Evolutionary conservation across 805 yeast species (phyloP).

Genomic region (Zygosaccharomyces kombuchaensis): DNA sequence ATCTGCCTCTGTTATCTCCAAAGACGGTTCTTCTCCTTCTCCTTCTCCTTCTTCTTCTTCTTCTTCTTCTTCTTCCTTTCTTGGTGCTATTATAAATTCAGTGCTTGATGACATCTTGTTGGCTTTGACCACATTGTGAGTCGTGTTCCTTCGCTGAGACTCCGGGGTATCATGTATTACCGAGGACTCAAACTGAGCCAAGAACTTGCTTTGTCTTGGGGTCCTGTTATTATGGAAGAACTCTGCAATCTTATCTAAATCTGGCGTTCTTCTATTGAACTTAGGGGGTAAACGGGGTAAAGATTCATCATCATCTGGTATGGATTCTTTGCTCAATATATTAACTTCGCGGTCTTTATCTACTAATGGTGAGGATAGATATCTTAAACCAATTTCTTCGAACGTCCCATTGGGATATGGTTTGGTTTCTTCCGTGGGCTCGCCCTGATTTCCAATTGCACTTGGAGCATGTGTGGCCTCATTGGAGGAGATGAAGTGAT

Average conservation of each 20-base stretch:
- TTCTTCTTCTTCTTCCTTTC: background rate
- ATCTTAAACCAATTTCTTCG: background rate
- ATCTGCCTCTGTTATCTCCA: constrained; percentile 6
- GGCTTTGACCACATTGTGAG: background rate
- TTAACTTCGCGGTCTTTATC: background rate
- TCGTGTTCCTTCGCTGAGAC: constrained; percentile 9
- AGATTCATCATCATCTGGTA: background rate
- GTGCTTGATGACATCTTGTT: constrained; percentile 4
- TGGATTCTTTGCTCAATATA: background rate
- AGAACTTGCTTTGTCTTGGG: constrained; percentile 13
- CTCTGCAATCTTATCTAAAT: constrained; percentile 24
- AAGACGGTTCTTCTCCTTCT: background rate
- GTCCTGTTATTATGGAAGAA: constrained; percentile 22
- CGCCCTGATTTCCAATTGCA: constrained; percentile 4
- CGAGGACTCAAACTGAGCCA: constrained; percentile 12
- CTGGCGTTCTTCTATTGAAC: constrained; percentile 27
- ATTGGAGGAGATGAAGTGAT: constrained; percentile 1
- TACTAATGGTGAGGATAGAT: background rate
- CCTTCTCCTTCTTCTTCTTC: background rate
- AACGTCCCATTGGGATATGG: constrained; percentile 4
- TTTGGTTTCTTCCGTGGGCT: constrained; percentile 1
- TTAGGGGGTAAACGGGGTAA: constrained; percentile 5
- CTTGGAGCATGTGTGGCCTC: background rate
- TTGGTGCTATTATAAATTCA: background rate
- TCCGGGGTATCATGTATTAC: constrained; percentile 19